Evolutionary conservation across 768 basidiomycete genomes (phyloP).

Genomic region (Leccinum incarnatum): DNA sequence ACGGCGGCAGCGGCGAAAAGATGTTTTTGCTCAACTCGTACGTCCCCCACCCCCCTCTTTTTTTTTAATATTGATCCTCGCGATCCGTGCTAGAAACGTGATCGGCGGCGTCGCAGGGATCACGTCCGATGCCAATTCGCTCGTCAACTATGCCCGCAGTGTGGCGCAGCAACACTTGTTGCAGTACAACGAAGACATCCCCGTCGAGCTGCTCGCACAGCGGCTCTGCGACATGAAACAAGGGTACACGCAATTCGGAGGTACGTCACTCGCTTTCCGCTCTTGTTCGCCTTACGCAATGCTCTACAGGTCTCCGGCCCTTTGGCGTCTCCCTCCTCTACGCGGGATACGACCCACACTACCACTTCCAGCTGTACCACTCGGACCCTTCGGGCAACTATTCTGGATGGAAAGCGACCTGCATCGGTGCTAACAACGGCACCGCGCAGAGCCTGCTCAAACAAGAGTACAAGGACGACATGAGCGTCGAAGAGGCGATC

Average conservation of each 20-base stretch:
- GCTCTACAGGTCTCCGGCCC: slow-evolving; percentile 75
- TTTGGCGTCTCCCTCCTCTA: slow-evolving; percentile 98
- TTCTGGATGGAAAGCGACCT: slow-evolving; percentile 97
- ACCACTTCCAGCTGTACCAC: slow-evolving; percentile 96
- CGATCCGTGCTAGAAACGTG: slow-evolving; percentile 58
- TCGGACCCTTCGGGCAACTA: slow-evolving; percentile 99
- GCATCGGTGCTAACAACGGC: slow-evolving; percentile 97
- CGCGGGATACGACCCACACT: slow-evolving; percentile 94
- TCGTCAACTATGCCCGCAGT: slow-evolving; percentile 90
- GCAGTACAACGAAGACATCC: slow-evolving; percentile 95
- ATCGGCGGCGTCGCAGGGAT: slow-evolving; percentile 94
- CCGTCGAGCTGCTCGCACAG: slow-evolving; percentile 93
- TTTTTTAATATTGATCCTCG: background rate
- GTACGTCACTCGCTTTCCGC: slow-evolving; percentile 38
- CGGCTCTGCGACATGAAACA: slow-evolving; percentile 96
- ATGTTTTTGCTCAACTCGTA: slow-evolving; percentile 93
- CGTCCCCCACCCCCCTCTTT: slow-evolving; percentile 18
- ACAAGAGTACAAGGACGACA: slow-evolving; percentile 98
- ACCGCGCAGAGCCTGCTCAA: slow-evolving; percentile 93
- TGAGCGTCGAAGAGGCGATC: slow-evolving; percentile 87
- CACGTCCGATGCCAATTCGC: slow-evolving; percentile 96
- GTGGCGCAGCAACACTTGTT: slow-evolving; percentile 89
- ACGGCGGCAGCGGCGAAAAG: slow-evolving; percentile 97
- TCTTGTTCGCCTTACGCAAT: background rate
- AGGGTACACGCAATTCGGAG: slow-evolving; percentile 96